Conservation (phyloP, 352 stramenopile species). For the Globisporangium paddicum region DNA sequence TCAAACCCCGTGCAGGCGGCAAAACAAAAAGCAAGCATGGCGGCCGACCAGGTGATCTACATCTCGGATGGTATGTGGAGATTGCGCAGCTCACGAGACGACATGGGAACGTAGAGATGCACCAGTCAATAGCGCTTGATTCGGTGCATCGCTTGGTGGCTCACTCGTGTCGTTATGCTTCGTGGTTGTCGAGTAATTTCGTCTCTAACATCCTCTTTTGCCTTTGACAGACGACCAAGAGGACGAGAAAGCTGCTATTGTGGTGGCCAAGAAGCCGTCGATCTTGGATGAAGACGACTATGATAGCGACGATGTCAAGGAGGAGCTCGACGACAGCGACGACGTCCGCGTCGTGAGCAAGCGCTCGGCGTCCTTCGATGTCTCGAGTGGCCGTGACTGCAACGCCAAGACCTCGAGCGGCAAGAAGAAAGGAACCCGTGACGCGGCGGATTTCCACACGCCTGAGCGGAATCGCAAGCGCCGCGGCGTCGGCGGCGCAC, state of each 20-base stretch:
- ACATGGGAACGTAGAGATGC: not conserved
- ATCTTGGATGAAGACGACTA: not conserved
- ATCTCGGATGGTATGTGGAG: constrained; percentile 43
- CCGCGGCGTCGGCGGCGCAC: constrained; percentile 15
- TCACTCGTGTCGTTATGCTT: not conserved
- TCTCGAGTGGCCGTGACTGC: not conserved
- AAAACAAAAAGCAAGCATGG: constrained; percentile 5
- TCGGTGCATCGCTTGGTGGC: not conserved
- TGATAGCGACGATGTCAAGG: constrained; percentile 8
- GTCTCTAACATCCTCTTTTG: not conserved
- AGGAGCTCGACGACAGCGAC: not conserved
- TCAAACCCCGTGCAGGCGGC: not conserved
- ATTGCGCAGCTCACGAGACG: not conserved
- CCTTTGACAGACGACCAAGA: constrained; percentile 7
- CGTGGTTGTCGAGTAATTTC: not conserved
- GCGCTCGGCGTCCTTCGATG: not conserved
- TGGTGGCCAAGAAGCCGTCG: not conserved
- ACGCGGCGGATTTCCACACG: constrained; percentile 1
- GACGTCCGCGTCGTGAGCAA: not conserved
- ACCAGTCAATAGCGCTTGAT: not conserved
- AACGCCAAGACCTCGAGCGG: not conserved
- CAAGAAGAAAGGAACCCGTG: not conserved
- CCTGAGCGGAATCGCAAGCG: constrained; percentile 29
- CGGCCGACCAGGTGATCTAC: constrained; percentile 29
- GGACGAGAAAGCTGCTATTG: not conserved